Evolutionary conservation across 768 basidiomycete species (phyloP).

Genomic region (Mrakia hoshinonis): DNA sequence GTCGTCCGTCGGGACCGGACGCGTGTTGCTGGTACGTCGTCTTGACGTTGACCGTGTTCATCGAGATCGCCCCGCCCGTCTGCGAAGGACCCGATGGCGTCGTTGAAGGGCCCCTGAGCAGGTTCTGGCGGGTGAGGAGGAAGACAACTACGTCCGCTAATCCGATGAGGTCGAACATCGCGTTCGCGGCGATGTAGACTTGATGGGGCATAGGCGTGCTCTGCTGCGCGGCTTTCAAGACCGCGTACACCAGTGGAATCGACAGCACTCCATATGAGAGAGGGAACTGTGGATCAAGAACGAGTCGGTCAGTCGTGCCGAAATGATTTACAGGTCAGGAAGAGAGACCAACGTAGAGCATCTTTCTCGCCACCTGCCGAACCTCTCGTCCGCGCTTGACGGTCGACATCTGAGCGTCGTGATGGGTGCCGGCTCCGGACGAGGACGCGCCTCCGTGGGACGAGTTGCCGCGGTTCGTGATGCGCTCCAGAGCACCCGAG

Average conservation of each 20-base stretch:
- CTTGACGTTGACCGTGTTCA: background rate
- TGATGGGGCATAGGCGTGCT: background rate
- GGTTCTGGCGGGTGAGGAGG: background rate
- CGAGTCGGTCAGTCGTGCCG: background rate
- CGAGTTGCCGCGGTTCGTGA: background rate
- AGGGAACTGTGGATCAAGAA: background rate
- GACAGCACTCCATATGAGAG: background rate
- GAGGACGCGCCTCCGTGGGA: background rate
- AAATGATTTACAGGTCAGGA: background rate
- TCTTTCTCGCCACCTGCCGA: background rate
- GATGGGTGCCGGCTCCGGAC: background rate
- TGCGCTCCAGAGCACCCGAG: background rate
- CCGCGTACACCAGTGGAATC: background rate
- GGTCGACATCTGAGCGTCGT: background rate
- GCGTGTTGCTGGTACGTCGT: background rate
- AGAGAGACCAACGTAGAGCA: no score
- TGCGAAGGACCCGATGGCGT: background rate
- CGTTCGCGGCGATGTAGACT: background rate
- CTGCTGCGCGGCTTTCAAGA: background rate
- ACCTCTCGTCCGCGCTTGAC: background rate
- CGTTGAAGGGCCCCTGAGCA: background rate
- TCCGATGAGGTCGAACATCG: background rate
- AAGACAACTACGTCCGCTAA: background rate
- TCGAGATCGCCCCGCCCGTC: no score
- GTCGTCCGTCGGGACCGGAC: background rate